Conservation (phyloP, 768 basidiomycete genomes). For the Chiua virens region DNA sequence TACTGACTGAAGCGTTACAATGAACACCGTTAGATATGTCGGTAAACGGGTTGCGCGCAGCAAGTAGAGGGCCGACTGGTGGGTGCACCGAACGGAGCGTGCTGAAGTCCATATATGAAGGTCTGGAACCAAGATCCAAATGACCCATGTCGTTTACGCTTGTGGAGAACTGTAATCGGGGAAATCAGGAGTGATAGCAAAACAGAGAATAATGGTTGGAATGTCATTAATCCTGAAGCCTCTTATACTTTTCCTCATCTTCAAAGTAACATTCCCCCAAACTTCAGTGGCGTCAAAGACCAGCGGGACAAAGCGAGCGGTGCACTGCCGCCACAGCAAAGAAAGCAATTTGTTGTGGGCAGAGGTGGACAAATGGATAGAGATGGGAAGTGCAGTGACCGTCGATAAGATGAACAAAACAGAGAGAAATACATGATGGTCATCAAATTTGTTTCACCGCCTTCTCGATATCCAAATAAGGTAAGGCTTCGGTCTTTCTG, state of each 20-base stretch:
- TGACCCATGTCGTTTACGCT: not conserved
- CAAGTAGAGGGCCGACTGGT: conserved; percentile 7
- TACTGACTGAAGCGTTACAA: not conserved
- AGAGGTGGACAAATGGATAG: not conserved
- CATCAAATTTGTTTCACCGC: conserved; percentile 3
- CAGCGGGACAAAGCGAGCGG: conserved; percentile 21
- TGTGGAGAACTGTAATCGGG: not conserved
- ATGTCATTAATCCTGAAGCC: not conserved
- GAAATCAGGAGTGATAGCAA: conserved; percentile 7
- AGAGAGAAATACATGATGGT: conserved; percentile 1
- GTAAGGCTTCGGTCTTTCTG: conserved; percentile 13
- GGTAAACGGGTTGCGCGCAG: conserved; percentile 2
- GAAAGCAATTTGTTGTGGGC: conserved; percentile 3
- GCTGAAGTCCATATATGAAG: conserved; percentile 3
- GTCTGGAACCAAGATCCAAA: not conserved
- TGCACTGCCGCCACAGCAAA: conserved; percentile 15
- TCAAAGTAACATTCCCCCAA: conserved; percentile 7
- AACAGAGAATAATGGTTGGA: not conserved
- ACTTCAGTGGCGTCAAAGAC: conserved; percentile 6
- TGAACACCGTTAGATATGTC: conserved; percentile 8
- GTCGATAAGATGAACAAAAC: conserved; percentile 25
- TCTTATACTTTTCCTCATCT: conserved; percentile 19
- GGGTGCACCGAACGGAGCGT: conserved; percentile 8
- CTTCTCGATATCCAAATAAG: conserved; percentile 10
- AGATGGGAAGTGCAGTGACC: conserved; percentile 3